Percentiles rank a stretch among this genome's conserved stretches.
Conservation (phyloP, 768 basidiomycete genomes). For the Termitomyces sp. region DNA sequence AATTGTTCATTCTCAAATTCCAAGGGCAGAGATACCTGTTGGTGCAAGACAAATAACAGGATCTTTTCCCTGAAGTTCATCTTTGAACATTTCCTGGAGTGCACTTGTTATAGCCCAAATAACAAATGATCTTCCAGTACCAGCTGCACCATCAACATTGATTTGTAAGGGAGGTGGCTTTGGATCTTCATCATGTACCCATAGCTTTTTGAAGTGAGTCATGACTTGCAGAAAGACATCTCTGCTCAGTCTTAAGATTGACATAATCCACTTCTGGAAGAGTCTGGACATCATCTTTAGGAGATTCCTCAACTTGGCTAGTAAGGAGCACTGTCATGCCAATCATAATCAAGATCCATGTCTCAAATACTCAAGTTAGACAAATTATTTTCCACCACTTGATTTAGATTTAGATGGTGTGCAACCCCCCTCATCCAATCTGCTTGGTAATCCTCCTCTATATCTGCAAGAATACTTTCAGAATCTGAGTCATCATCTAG, state of each 20-base stretch:
- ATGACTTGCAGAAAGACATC: conserved; percentile 8
- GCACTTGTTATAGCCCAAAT: conserved; percentile 20
- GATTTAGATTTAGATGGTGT: conserved; percentile 13
- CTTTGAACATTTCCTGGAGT: conserved; percentile 10
- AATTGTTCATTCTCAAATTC: conserved; percentile 17
- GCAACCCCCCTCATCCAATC: conserved; percentile 20
- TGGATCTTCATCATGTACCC: not conserved
- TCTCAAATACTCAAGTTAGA: conserved; percentile 14
- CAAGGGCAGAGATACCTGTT: conserved; percentile 8
- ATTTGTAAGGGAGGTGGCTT: conserved; percentile 7
- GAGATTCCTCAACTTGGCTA: conserved; percentile 15
- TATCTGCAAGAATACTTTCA: not conserved
- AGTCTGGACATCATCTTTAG: conserved; percentile 17
- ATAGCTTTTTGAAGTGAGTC: conserved; percentile 7
- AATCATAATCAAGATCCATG: conserved; percentile 18
- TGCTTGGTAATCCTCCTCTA: conserved; percentile 10
- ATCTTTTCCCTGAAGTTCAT: conserved; percentile 11
- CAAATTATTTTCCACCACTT: conserved; percentile 8
- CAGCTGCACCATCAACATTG: conserved; percentile 25
- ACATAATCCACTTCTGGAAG: conserved; percentile 13
- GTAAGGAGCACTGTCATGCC: conserved; percentile 15
- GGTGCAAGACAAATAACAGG: conserved; percentile 17
- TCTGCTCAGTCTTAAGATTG: conserved; percentile 7
- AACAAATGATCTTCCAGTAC: conserved; percentile 21
- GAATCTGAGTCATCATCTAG: not conserved